phyloP scores from a whole-genome alignment of 805 yeast genomes.

The Candida piceae region DNA sequence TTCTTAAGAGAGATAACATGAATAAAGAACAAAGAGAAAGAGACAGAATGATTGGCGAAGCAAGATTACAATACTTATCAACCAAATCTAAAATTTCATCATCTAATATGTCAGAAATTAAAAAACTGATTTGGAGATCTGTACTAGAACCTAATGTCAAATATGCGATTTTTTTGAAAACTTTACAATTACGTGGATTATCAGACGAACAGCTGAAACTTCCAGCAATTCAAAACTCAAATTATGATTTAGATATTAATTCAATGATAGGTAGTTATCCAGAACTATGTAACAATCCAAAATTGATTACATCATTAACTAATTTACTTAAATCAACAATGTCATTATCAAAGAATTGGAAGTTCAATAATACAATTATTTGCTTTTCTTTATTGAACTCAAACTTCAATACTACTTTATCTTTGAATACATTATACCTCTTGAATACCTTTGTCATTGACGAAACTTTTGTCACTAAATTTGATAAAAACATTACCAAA shows the following conservation, averaged over 20 bases:
- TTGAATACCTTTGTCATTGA: slow-evolving; percentile 19
- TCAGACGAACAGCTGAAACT: slow-evolving; percentile 4
- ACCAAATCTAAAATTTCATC: slow-evolving; percentile 22
- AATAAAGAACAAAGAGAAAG: slow-evolving; percentile 30
- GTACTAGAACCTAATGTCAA: slow-evolving; percentile 17
- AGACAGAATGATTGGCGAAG: slow-evolving; percentile 29
- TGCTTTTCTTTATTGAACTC: slow-evolving; percentile 10
- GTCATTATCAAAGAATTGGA: slow-evolving; percentile 14
- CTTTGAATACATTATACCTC: slow-evolving; percentile 19
- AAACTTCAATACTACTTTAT: slow-evolving; percentile 9
- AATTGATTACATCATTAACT: slow-evolving; percentile 15
- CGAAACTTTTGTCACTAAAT: slow-evolving; percentile 19
- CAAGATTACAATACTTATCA: slow-evolving; percentile 27
- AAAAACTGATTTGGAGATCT: slow-evolving; percentile 30
- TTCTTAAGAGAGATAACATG: slow-evolving; percentile 27
- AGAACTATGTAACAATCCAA: slow-evolving; percentile 18
- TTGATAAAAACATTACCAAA: slow-evolving; percentile 15
- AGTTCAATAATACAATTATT: slow-evolving; percentile 13
- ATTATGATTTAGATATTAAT: slow-evolving; percentile 12
- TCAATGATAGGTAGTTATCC: slow-evolving; percentile 15
- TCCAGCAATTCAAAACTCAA: slow-evolving; percentile 7
- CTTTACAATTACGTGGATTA: slow-evolving; percentile 6
- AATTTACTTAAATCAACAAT: slow-evolving; percentile 14
- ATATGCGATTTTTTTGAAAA: slow-evolving; percentile 17
- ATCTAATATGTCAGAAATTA: slow-evolving; percentile 29